Conservation (phyloP, 495 filamentous ascomycete species). For the Amphirosellinia nigrospora region DNA sequence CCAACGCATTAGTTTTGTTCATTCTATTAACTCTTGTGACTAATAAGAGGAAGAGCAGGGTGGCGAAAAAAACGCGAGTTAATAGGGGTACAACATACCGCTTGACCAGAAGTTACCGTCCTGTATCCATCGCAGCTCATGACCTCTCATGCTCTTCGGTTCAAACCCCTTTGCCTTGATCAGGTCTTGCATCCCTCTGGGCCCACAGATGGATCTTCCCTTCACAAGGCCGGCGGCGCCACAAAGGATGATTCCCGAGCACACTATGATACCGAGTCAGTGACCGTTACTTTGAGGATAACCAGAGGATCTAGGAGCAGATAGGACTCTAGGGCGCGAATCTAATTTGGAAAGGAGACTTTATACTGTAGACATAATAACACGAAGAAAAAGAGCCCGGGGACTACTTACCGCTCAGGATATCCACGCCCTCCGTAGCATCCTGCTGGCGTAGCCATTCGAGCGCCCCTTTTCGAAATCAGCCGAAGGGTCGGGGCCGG, state of each 20-base stretch:
- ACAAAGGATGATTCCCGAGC: slow-evolving; percentile 57
- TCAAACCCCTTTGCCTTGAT: slow-evolving; percentile 54
- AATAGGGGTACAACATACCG: slow-evolving; percentile 49
- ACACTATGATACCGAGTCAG: slow-evolving; percentile 40
- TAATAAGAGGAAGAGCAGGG: not conserved
- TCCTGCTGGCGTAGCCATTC: slow-evolving; percentile 56
- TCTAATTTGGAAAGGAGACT: not conserved
- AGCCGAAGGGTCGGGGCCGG: slow-evolving; percentile 55
- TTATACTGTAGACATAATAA: not conserved
- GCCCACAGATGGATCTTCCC: slow-evolving; percentile 57
- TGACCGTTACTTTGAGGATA: not conserved
- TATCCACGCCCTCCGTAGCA: slow-evolving; percentile 43
- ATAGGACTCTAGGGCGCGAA: no score
- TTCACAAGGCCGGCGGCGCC: slow-evolving; percentile 58
- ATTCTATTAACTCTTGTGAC: not conserved
- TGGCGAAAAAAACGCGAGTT: not conserved
- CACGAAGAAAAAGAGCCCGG: not conserved
- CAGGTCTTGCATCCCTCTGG: slow-evolving; percentile 53
- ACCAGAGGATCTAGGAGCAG: not conserved
- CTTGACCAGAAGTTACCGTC: slow-evolving; percentile 68
- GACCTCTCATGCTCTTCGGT: slow-evolving; percentile 50
- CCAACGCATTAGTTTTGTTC: slow-evolving; percentile 7
- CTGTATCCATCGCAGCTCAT: slow-evolving; percentile 53
- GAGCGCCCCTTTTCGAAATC: slow-evolving; percentile 43
- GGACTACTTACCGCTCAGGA: slow-evolving; percentile 45